These are phyloP conservation scores for Papiliotrema fonsecae DNA, from an alignment of 1,284 basidiomycete species.

Conservation along the genomic window DNA sequence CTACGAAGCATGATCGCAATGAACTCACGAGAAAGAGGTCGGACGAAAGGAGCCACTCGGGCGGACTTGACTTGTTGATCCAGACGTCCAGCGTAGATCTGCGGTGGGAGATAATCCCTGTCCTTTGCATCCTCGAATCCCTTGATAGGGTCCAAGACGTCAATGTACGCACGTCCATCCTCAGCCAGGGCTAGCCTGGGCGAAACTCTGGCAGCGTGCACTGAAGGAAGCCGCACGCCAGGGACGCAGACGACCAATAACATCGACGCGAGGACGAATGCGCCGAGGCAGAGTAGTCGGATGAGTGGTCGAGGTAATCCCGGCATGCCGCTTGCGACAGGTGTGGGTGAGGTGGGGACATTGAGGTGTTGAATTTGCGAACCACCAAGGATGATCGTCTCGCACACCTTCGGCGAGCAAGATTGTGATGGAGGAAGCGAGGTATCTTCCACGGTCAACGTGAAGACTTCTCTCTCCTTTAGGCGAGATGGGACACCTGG, in stretches of 20 bases:
- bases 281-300: conserved; percentile 26
- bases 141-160: conserved; percentile 11
- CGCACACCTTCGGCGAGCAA: not conserved
- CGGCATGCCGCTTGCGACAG: conserved; percentile 11
- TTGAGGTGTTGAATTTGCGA: no score
- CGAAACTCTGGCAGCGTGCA: conserved; percentile 18
- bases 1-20: no score
- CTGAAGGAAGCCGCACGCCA: conserved; percentile 19
- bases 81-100: conserved; percentile 11
- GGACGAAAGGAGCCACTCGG: not conserved
- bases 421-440: conserved; percentile 1
- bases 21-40: conserved; percentile 13
- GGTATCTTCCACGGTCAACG: not conserved
- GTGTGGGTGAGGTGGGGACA: conserved; percentile 16
- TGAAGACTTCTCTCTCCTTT: not conserved
- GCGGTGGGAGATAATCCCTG: conserved; percentile 26
- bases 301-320: conserved; percentile 33
- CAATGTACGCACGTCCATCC: conserved; percentile 20
- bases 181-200: conserved; percentile 19
- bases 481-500: conserved; percentile 11
- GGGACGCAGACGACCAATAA: conserved; percentile 22
- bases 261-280: conserved; percentile 20
- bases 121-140: conserved; percentile 18
- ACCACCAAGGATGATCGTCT: not conserved
- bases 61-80: no score